Base-by-base conservation (phyloP, 495 filamentous ascomycete genomes). In the Chaetomium fimeti region DNA sequence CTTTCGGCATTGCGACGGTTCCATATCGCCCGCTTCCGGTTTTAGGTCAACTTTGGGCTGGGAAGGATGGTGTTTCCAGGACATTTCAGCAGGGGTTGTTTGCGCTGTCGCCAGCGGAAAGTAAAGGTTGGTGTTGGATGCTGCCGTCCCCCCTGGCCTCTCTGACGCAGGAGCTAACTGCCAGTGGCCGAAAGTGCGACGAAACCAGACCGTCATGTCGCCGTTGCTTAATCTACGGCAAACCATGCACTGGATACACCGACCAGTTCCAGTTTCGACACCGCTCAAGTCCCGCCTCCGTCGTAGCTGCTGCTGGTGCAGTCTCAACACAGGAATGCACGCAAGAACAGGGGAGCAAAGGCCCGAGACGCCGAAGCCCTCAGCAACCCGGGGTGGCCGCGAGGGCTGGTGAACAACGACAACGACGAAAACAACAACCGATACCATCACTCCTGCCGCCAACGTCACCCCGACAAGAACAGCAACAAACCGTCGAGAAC, bases 251-350 rank as follows among this genome's bases (percentile, higher is more conserved):
- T 1, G 67, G 69, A 15, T 71, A 71, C 61, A 63, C 69, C 48
- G 69, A 71, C 55, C 67, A 69, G 47, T 69, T 71, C 38, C 67
- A 69, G 45, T 71, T 71, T 65, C 53, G 69, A 29, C 64, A 69
- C 57, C 64, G 63, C 27, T 53, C 63, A 55, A 62, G 43, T 60
- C 42, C 59, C 24, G 49, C 5, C 22, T 20, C 38, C n/a, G 28
- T 18, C 20, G 8, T 40, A n/a, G 12, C 42, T 16, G 12, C 42
- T 16, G 20, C 58, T 5, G 29, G 48, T 13, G 18, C 43, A 15
- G 57, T 53, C 5, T 1, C 45, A 27, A 11, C 32, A 45, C 36
- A 51, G 36, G 45, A 57, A 67, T 47, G 49, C 60, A 63, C 40
- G 43, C 42, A 52, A 24, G 56, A 6, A 9, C 18, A 38, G 29